phyloP scores from a whole-genome alignment of 345 rosid species.

The Camelina neglecta region DNA sequence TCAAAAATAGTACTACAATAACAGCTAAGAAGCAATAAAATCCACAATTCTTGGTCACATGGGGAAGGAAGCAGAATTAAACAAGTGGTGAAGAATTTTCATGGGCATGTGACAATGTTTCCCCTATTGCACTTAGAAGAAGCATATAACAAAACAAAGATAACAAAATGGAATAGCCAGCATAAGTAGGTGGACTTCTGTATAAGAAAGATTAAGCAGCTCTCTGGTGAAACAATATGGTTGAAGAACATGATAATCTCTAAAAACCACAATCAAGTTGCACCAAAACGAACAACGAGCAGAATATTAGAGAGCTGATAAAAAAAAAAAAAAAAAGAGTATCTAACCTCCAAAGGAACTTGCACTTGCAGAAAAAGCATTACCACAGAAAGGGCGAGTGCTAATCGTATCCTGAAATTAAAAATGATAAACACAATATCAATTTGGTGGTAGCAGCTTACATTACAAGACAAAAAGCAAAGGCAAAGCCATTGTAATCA shows the following conservation, averaged over 20 bases:
- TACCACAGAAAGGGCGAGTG: conserved; percentile 41
- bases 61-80: conserved; percentile 6
- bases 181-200: conserved; percentile 19
- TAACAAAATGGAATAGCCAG: not conserved
- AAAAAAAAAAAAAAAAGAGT: not conserved
- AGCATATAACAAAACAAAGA: not conserved
- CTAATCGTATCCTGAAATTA: conserved; percentile 38
- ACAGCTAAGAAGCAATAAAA: conserved; percentile 21
- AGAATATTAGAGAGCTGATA: not conserved
- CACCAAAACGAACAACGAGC: conserved; percentile 9
- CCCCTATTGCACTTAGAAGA: not conserved
- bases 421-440: conserved; percentile 30
- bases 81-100: not conserved
- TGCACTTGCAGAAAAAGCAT: conserved; percentile 32
- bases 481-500: not conserved
- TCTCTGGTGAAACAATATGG: not conserved
- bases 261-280: not conserved
- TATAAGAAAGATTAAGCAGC: conserved; percentile 7
- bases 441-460: conserved; percentile 19
- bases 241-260: not conserved
- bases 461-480: not conserved
- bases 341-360: conserved; percentile 50
- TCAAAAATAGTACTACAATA: conserved; percentile 1
- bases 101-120: conserved; percentile 21
- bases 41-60: conserved; percentile 13